Conservation (phyloP, 2,329 filamentous ascomycete genomes). For the Hymenotorrendiella dingleyae region DNA sequence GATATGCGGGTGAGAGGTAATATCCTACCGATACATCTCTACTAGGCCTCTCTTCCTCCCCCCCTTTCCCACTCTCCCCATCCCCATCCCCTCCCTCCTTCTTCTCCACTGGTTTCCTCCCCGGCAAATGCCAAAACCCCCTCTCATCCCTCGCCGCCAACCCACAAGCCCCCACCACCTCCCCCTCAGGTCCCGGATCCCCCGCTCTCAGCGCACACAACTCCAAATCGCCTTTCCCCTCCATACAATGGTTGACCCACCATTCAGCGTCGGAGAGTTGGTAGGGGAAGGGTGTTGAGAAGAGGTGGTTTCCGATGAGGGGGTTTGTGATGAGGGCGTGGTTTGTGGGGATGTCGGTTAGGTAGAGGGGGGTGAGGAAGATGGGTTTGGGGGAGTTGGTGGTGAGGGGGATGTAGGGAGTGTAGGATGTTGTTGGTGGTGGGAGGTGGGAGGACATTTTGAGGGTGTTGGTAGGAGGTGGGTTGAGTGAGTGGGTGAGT, state of each 20-base stretch:
- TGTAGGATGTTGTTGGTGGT: too few species aligned
- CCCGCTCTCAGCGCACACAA: neutral
- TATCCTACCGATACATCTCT: slow-evolving; percentile 11
- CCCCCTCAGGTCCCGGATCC: neutral
- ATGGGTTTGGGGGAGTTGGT: slow-evolving; percentile 9
- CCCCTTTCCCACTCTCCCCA: neutral
- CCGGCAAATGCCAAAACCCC: neutral
- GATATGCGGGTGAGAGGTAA: slow-evolving; percentile 12
- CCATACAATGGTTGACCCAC: slow-evolving; percentile 5
- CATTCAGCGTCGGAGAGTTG: slow-evolving; percentile 9
- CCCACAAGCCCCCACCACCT: neutral
- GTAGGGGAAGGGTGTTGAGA: slow-evolving; percentile 8
- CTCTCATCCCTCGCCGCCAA: neutral
- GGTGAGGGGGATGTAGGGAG: slow-evolving; percentile 11
- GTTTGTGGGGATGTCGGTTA: slow-evolving; percentile 4
- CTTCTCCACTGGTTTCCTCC: neutral
- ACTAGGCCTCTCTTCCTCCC: neutral
- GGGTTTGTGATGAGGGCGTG: neutral
- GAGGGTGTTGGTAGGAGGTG: too few species aligned
- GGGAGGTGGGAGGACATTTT: too few species aligned
- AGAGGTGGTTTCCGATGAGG: slow-evolving; percentile 5
- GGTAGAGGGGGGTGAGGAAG: slow-evolving; percentile 11
- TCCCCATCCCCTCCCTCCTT: neutral
- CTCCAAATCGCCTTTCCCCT: neutral
- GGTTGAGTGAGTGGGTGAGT: too few species aligned